These are phyloP conservation scores for Camellia japonica DNA, from an alignment of 148 eudicot species.

Conservation along the genomic window DNA sequence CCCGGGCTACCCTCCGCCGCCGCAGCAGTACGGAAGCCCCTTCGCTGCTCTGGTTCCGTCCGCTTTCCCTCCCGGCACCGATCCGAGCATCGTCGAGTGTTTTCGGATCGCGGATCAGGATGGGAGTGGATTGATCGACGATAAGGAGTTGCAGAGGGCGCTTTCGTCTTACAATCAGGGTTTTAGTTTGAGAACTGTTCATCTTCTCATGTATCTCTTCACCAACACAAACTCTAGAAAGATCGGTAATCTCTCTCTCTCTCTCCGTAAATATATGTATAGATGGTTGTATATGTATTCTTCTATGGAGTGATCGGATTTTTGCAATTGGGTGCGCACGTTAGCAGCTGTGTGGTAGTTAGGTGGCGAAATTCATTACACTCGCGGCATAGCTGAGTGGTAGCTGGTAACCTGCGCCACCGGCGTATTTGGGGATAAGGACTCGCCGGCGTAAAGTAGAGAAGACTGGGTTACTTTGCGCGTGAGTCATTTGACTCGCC, in stretches of 20 bases:
- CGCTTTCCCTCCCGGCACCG: constrained; percentile 84
- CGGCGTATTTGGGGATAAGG: background rate
- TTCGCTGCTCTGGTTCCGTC: constrained; percentile 74
- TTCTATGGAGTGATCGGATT: background rate
- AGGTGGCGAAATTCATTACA: background rate
- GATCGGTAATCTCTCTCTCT: constrained; percentile 49
- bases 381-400: no score
- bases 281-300: background rate
- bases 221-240: constrained; percentile 61
- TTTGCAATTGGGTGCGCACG: background rate
- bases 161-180: constrained; percentile 74
- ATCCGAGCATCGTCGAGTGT: constrained; percentile 66
- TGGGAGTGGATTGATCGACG: constrained; percentile 84
- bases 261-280: no score
- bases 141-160: constrained; percentile 78
- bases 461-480: background rate
- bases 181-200: constrained; percentile 80
- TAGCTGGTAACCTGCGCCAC: background rate
- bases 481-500: background rate
- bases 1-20: constrained; percentile 24
- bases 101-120: constrained; percentile 82
- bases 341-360: background rate
- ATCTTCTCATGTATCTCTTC: constrained; percentile 77
- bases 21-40: constrained; percentile 48
- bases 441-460: background rate